Conservation (phyloP, 1,284 basidiomycete genomes). For the Ceratorhiza oryzae-sativae region DNA sequence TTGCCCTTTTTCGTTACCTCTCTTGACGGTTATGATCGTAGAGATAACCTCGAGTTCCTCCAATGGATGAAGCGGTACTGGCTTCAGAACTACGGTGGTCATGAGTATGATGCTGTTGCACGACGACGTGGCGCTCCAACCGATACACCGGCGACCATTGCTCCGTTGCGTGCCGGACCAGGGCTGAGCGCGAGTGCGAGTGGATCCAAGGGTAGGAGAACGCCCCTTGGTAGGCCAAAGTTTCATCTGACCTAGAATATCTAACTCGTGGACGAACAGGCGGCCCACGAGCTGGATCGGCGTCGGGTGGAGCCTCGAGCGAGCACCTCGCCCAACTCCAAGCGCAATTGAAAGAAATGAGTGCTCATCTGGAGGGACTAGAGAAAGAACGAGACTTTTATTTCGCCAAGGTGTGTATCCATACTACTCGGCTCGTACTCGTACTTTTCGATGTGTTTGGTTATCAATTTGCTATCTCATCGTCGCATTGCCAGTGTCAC, state of each 20-base stretch:
- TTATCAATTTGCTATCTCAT: too few species aligned
- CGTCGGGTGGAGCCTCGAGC: slow-evolving; percentile 43
- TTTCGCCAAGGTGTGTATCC: slow-evolving; percentile 88
- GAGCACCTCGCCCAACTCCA: slow-evolving; percentile 65
- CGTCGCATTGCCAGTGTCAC: too few species aligned
- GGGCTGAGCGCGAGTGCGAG: slow-evolving; percentile 42
- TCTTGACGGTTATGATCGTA: slow-evolving; percentile 47
- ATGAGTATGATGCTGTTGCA: slow-evolving; percentile 86
- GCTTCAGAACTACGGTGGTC: slow-evolving; percentile 90
- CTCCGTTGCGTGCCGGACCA: slow-evolving; percentile 57
- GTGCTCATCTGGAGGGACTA: slow-evolving; percentile 81
- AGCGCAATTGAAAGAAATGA: slow-evolving; percentile 83
- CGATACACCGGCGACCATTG: slow-evolving; percentile 79
- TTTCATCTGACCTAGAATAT: not conserved
- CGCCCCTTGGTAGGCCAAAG: slow-evolving; percentile 63
- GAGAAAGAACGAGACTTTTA: slow-evolving; percentile 99
- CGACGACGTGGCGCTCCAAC: slow-evolving; percentile 75
- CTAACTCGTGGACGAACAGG: not conserved
- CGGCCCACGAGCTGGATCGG: slow-evolving; percentile 40
- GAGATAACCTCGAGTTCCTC: slow-evolving; percentile 97
- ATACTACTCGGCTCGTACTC: slow-evolving; percentile 32
- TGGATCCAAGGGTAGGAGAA: slow-evolving; percentile 49
- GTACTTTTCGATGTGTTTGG: too few species aligned
- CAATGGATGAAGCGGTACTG: slow-evolving; percentile 98
- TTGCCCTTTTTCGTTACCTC: not conserved